Evolutionary conservation across 805 yeast genomes (phyloP), one percentile per base, ranked within the genome.

Genomic region (Candida qinlingensis): DNA sequence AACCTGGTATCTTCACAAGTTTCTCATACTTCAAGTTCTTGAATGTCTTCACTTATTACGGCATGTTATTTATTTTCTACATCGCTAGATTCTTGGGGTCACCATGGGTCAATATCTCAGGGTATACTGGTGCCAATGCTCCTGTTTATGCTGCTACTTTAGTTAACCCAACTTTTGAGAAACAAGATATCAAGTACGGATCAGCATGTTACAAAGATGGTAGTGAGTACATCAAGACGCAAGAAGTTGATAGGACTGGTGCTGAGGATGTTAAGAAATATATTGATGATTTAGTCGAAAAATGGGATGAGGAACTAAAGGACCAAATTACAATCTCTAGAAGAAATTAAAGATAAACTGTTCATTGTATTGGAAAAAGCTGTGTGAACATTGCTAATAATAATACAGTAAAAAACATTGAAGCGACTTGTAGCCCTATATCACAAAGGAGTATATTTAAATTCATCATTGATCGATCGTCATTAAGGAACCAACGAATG

Each of bases 401-500:
- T 38, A 44, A 42, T 26, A 37, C 7, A 28, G 7, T 12, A 19
- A 19, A 19, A 19, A 19, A 19, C 19, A 19, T 19, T 19, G 19
- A 19, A 19, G 19, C 19, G 3, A 19, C 19, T 19, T 19, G 19
- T 19, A 19, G 19, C 19, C 19, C 3, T 19, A 19, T 19, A 19
- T 19, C 19, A 19, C 19, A 19, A 19, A 19, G 3, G 19, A 19
- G 19, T 19, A 19, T 19, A 2, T 19, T 19, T 37, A 6, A 12
- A 42, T 35, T 42, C 44, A 46, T 9, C 38, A 44, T 37, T 54
- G 60, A 30, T 70, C 68, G 41, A 87, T 68, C 8, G 91, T 73
- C 99, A 94, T 94, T 68, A 94, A 79, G 44, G 97, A 88, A 46
- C 97, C 99, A 53, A 94, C 88, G 66, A 94, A 94, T 1, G 98